Conservation (phyloP, 139 green algal species). For the Coelastrella sp. region DNA sequence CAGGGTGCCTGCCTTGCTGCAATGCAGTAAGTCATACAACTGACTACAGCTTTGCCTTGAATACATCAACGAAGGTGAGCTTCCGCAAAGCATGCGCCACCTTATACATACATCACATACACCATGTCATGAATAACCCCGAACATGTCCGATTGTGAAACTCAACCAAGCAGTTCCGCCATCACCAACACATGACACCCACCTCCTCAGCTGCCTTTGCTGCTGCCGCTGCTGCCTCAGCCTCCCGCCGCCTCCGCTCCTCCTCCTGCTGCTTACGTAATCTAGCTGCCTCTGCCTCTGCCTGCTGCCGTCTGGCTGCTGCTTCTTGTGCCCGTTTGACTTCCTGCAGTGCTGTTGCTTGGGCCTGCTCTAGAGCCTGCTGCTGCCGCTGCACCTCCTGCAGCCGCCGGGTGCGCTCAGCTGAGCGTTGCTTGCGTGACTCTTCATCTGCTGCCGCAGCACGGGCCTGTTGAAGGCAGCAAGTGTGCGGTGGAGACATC, state of each 20-base stretch:
- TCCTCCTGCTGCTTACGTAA: slow-evolving; percentile 14
- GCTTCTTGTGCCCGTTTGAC: slow-evolving; percentile 12
- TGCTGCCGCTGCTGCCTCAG: slow-evolving; percentile 27
- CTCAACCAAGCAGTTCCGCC: not conserved
- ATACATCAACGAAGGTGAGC: no score
- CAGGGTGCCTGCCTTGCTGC: no score
- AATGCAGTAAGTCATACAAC: no score
- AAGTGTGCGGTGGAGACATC: not conserved
- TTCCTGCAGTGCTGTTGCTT: slow-evolving; percentile 28
- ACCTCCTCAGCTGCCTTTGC: slow-evolving; percentile 35
- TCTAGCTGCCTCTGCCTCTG: slow-evolving; percentile 23
- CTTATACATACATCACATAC: no score
- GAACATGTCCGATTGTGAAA: not conserved
- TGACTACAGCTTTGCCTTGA: no score
- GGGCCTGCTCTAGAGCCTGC: slow-evolving; percentile 28
- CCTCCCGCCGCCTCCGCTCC: not conserved
- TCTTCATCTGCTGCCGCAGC: slow-evolving; percentile 34
- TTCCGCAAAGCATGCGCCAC: no score
- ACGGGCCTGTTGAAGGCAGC: not conserved
- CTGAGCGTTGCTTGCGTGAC: not conserved
- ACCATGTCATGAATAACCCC: no score
- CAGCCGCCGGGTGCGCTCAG: slow-evolving; percentile 7
- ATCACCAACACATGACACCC: not conserved
- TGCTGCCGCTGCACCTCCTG: slow-evolving; percentile 39
- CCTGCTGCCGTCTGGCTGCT: slow-evolving; percentile 15